A percentile compares a stretch with the other conserved stretches of the same genome.
phyloP scores from a whole-genome alignment of 768 basidiomycete species.

The Tylopilus felleus region DNA sequence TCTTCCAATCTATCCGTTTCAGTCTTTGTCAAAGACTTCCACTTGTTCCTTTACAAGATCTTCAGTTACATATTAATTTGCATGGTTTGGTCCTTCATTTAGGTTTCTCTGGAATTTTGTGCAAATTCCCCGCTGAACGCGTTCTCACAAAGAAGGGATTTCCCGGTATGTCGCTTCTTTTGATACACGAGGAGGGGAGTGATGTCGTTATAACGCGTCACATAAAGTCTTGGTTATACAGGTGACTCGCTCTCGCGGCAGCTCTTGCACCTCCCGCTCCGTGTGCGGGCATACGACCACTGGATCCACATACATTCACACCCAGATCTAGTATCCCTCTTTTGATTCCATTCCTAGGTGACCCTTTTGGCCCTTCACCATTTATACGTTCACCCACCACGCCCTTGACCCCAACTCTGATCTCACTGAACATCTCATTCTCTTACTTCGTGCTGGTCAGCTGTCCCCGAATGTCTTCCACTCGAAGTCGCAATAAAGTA shows the following conservation, averaged over 20 bases:
- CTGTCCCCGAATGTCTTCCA: constrained; percentile 12
- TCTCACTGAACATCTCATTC: background rate
- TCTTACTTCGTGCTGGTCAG: background rate
- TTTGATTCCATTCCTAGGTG: background rate
- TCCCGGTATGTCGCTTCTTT: constrained; percentile 26
- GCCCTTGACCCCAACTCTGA: background rate
- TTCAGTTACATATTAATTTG: background rate
- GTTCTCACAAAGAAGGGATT: constrained; percentile 22
- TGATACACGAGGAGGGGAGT: constrained; percentile 21
- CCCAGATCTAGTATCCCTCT: background rate
- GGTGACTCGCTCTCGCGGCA: constrained; percentile 5
- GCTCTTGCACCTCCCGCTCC: constrained; percentile 12
- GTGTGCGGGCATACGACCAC: constrained; percentile 25
- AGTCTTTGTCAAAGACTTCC: background rate
- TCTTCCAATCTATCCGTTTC: background rate
- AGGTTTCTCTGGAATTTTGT: background rate
- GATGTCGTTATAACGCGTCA: constrained; percentile 10
- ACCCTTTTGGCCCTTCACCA: background rate
- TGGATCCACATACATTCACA: constrained; percentile 8
- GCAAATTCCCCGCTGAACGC: background rate
- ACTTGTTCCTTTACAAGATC: background rate
- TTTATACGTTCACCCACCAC: background rate
- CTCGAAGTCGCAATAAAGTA: constrained; percentile 23
- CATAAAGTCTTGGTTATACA: constrained; percentile 22
- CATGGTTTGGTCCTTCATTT: background rate